Evolutionary conservation across 371 early-diverging fungal genomes (phyloP).

Genomic region (Vavraia culicis): DNA sequence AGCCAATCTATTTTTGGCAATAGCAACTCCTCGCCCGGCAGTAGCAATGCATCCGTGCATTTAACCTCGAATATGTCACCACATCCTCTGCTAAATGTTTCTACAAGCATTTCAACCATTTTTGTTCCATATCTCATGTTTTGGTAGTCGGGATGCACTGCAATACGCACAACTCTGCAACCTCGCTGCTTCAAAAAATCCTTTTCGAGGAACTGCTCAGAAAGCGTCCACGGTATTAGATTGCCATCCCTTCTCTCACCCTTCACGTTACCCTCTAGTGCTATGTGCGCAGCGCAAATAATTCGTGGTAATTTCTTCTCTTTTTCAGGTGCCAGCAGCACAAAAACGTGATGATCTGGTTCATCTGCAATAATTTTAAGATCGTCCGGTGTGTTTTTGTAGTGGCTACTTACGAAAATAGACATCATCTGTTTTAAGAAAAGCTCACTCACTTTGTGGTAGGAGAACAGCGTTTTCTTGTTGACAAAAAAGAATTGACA

Average conservation of each 20-base stretch:
- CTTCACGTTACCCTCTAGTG: slow-evolving; percentile 61
- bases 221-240: slow-evolving; percentile 86
- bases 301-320: slow-evolving; percentile 61
- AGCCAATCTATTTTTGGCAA: slow-evolving; percentile 61
- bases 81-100: slow-evolving; percentile 47
- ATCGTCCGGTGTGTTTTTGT: slow-evolving; percentile 97
- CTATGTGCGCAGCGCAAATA: slow-evolving; percentile 58
- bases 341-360: slow-evolving; percentile 86
- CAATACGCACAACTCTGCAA: slow-evolving; percentile 93
- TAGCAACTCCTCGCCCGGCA: background rate
- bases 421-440: slow-evolving; percentile 85
- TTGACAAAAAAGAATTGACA: slow-evolving; percentile 81
- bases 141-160: slow-evolving; percentile 82
- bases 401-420: slow-evolving; percentile 83
- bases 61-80: slow-evolving; percentile 9
- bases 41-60: background rate
- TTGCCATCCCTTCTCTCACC: slow-evolving; percentile 66
- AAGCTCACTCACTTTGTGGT: slow-evolving; percentile 73
- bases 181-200: slow-evolving; percentile 75
- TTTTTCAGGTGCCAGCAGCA: slow-evolving; percentile 59
- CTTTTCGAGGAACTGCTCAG: slow-evolving; percentile 75
- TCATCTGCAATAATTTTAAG: slow-evolving; percentile 85
- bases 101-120: slow-evolving; percentile 56
- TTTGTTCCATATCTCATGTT: slow-evolving; percentile 86
- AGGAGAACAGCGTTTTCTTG: slow-evolving; percentile 75